Evolutionary conservation across 2,329 filamentous ascomycete genomes (phyloP).

Genomic region (Emmonsiellopsis sp.): DNA sequence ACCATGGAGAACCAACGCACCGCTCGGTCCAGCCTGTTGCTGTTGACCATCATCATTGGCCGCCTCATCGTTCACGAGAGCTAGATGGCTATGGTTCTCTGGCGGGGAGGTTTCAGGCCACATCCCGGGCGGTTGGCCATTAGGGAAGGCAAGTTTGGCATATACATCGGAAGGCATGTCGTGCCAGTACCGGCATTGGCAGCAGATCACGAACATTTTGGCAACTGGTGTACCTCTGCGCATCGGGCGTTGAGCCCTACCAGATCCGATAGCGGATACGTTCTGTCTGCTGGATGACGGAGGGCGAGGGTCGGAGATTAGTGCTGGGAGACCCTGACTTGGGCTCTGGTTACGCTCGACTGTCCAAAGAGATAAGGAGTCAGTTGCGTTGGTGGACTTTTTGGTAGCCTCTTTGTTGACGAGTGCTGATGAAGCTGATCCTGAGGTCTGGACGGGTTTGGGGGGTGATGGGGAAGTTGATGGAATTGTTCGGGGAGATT

Average conservation of each 20-base stretch:
- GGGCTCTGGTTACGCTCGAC: background rate
- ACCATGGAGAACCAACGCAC: background rate
- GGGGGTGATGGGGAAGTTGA: no score
- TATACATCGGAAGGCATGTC: slow-evolving; percentile 32
- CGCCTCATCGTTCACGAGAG: slow-evolving; percentile 15
- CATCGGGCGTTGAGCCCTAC: slow-evolving; percentile 1
- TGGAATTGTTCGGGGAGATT: background rate
- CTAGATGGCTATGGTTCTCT: slow-evolving; percentile 20
- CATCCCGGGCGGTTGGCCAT: slow-evolving; percentile 5
- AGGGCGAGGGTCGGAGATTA: background rate
- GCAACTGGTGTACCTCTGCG: slow-evolving; percentile 7
- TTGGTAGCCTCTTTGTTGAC: no score
- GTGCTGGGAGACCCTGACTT: background rate
- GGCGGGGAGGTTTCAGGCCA: background rate
- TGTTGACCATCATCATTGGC: background rate
- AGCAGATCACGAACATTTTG: slow-evolving; percentile 36
- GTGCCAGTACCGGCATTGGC: slow-evolving; percentile 34
- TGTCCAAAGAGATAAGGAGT: background rate
- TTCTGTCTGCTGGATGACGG: background rate
- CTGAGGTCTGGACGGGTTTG: no score
- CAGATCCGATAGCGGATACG: background rate
- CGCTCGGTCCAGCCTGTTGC: background rate
- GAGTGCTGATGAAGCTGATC: no score
- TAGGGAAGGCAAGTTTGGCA: slow-evolving; percentile 24
- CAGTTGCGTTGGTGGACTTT: no score